Percentiles rank a stretch among this genome's conserved stretches.
These are phyloP conservation scores for Blastomyces emzantsi DNA, from an alignment of 2,329 filamentous ascomycete genomes.

Conservation along the genomic window DNA sequence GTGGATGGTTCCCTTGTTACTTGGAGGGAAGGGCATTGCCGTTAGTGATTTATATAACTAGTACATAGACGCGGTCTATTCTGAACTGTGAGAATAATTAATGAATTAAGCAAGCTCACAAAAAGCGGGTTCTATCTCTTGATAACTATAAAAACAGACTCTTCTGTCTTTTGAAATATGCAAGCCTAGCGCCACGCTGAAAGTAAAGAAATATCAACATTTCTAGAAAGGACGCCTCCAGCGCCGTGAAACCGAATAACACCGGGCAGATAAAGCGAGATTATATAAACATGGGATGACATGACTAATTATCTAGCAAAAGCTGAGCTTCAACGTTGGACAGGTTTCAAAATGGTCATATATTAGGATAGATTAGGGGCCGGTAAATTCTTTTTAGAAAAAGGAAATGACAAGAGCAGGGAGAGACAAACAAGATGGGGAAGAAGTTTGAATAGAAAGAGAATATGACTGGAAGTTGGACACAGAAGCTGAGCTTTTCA, in stretches of 20 bases:
- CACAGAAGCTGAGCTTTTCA: slow-evolving; percentile 8
- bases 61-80: background rate
- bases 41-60: background rate
- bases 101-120: background rate
- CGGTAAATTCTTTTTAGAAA: background rate
- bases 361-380: slow-evolving; percentile 4
- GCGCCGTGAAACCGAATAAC: background rate
- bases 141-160: background rate
- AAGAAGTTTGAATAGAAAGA: background rate
- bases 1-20: background rate
- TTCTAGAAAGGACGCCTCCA: background rate
- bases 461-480: background rate
- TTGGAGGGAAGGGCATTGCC: background rate
- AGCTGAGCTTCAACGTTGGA: background rate
- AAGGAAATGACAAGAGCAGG: background rate
- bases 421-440: background rate
- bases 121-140: background rate
- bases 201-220: background rate
- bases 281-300: background rate
- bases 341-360: background rate
- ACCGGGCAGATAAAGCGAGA: background rate
- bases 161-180: background rate
- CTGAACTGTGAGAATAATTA: background rate
- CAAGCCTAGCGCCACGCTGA: background rate
- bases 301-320: background rate